Evolutionary conservation across 2,329 filamentous ascomycete species (phyloP).

Genomic region (Aspergillus hortae): DNA sequence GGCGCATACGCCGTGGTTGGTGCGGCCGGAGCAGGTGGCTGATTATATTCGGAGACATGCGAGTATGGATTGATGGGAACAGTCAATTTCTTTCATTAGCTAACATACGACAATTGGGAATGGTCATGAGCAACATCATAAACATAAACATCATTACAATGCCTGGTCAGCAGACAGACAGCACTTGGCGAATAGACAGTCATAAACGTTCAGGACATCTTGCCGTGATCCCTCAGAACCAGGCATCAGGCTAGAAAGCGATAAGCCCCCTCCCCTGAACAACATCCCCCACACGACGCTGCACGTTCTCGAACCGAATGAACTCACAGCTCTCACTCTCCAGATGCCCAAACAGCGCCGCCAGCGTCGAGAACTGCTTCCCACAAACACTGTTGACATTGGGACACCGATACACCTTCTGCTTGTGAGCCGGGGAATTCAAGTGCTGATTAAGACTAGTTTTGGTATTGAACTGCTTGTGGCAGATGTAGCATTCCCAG

Average conservation of each 20-base stretch:
- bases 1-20: slow-evolving; percentile 30
- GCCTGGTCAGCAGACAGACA: too few relatives aligned
- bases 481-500: slow-evolving; percentile 57
- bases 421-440: slow-evolving; percentile 51
- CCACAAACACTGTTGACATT: slow-evolving; percentile 30
- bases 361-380: slow-evolving; percentile 38
- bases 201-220: too few relatives aligned
- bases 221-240: too few relatives aligned
- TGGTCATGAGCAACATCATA: not conserved
- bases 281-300: slow-evolving; percentile 19
- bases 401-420: slow-evolving; percentile 45
- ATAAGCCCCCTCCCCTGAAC: slow-evolving; percentile 7
- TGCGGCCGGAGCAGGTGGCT: slow-evolving; percentile 16
- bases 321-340: slow-evolving; percentile 44
- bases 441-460: slow-evolving; percentile 51
- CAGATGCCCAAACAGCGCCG: slow-evolving; percentile 43
- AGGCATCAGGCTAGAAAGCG: not conserved
- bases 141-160: not conserved
- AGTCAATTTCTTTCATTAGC: not conserved
- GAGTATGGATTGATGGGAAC: not conserved
- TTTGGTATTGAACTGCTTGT: slow-evolving; percentile 38
- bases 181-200: too few relatives aligned
- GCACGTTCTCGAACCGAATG: slow-evolving; percentile 41
- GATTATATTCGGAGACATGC: slow-evolving; percentile 17
- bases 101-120: not conserved